phyloP scores from a whole-genome alignment of 768 basidiomycete species.

The Dentipellis sp. region DNA sequence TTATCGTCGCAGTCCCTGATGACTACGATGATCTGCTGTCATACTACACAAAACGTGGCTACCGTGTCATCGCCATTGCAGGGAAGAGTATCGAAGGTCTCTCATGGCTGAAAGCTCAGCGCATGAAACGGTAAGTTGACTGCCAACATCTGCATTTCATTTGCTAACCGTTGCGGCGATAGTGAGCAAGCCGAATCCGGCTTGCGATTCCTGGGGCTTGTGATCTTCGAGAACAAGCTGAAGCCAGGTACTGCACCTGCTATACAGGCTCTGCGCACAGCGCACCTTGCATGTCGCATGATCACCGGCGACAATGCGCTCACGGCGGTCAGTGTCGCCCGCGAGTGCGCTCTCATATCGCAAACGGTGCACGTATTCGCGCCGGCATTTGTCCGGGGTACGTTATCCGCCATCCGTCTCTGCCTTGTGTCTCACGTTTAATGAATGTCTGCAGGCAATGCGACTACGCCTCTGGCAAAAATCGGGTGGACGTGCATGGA shows the following conservation, averaged over 20 bases:
- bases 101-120: constrained; percentile 95
- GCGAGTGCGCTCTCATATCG: constrained; percentile 85
- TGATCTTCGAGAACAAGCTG: constrained; percentile 97
- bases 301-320: constrained; percentile 97
- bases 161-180: neutral
- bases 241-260: constrained; percentile 88
- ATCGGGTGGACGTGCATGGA: constrained; percentile 92
- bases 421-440: neutral
- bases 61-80: constrained; percentile 95
- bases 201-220: constrained; percentile 84
- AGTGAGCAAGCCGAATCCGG: constrained; percentile 93
- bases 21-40: constrained; percentile 95
- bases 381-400: constrained; percentile 72
- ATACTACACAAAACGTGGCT: constrained; percentile 95
- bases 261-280: constrained; percentile 79
- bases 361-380: constrained; percentile 85
- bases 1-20: constrained; percentile 59
- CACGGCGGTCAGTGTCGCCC: constrained; percentile 93
- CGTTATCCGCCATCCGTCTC: constrained; percentile 9
- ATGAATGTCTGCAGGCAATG: constrained; percentile 35
- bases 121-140: constrained; percentile 71
- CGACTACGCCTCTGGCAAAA: constrained; percentile 42
- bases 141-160: neutral
- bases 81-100: constrained; percentile 91
- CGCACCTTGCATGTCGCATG: constrained; percentile 93